Base-by-base conservation (phyloP, 106 monocot species). In the Dendrobium nobile region DNA sequence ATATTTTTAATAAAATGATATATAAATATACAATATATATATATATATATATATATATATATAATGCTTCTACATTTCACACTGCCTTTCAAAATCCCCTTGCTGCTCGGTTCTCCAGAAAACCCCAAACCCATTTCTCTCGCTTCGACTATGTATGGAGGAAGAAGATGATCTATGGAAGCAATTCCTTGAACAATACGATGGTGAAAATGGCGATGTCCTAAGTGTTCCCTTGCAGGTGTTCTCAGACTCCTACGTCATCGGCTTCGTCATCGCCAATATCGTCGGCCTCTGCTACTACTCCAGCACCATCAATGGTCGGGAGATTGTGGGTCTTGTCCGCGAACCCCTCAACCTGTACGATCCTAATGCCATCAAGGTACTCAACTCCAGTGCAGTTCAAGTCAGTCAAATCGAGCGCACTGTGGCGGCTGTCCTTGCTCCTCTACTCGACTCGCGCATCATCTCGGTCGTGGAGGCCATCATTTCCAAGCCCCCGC, bases 231-330 rank as follows among this genome's bases (percentile, higher is more conserved):
- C 33, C 84, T 22, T 26, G 9, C 78, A 75, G 59, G 31, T 33
- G 15, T 42, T 80, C 73, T 78, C 84, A 26, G 96, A 96, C 9
- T 51, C 88, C 47, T 84, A 85, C 84, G 81, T 94, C 64, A 70
- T 90, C 24, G 98, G 95, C 10, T 99, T 99, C 88, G 79, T 93
- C 76, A 73, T 95, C 81, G 95, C 85, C 81, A 95, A 95, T 84
- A 95, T 95, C 85, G 92, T 95, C 80, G 98, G 98, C 77, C 91
- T 99, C 65, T 88, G 80, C 24, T 78, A 98, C 88, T 98, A 98
- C 85, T 27, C 87, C 45, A 95, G 95, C 77, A 81, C 82, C 73
- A 85, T 98, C 65, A 91, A 75, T 81, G 88, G 89, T 41, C 90
- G 95, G 54, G 95, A 99, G 82, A 80, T 91, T 80, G 98, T 99